Percentiles rank a stretch among this genome's conserved stretches.
phyloP scores from a whole-genome alignment of 169 alveolate species.

The Cardiosporidium cionae region DNA sequence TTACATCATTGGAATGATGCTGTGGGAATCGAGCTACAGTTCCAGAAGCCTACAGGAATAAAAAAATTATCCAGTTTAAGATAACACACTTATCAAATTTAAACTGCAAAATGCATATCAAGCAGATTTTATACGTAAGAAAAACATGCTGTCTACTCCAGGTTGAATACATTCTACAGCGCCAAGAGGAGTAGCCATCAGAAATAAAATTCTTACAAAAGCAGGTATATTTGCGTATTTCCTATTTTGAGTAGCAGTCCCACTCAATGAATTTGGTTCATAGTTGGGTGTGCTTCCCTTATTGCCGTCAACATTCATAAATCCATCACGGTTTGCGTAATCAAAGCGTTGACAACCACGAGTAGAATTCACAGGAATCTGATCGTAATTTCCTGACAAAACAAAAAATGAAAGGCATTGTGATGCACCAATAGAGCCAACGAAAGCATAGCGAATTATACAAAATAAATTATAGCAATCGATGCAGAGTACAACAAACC shows the following conservation, averaged over 20 bases:
- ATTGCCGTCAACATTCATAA: slow-evolving; percentile 48
- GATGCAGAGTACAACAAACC: background rate
- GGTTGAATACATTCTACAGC: no score
- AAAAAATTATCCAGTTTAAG: background rate
- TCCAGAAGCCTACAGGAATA: no score
- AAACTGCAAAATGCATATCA: no score
- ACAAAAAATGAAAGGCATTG: background rate
- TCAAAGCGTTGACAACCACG: slow-evolving; percentile 47
- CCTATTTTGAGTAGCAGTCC: slow-evolving; percentile 34
- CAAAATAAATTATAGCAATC: background rate
- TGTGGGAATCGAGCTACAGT: background rate
- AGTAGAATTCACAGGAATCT: slow-evolving; percentile 71
- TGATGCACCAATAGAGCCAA: background rate
- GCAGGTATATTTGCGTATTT: background rate
- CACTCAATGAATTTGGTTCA: slow-evolving; percentile 59
- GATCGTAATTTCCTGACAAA: slow-evolving; percentile 42
- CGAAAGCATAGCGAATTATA: background rate
- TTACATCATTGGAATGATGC: background rate
- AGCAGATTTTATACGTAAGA: no score
- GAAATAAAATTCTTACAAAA: no score
- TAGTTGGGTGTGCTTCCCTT: slow-evolving; percentile 52
- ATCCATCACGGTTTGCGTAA: slow-evolving; percentile 59
- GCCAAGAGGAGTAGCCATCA: no score
- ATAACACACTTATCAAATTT: background rate
- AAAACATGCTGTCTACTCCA: no score